Evolutionary conservation across 2,329 filamentous ascomycete species (phyloP).

Genomic region (Aspergillus pseudoglaucus): DNA sequence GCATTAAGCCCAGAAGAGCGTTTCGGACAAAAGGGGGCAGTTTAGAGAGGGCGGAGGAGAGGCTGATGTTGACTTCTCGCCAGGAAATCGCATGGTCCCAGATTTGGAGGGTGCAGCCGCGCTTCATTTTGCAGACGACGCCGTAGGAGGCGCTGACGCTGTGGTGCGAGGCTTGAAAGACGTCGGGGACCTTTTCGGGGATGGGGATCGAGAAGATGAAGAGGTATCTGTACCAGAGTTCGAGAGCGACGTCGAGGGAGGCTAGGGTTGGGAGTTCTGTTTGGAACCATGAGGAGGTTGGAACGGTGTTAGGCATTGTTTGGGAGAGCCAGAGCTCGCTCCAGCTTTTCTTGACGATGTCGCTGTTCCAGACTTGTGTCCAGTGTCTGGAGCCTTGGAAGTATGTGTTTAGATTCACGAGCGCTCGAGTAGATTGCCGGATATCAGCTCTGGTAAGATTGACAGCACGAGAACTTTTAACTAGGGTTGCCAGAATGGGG

Average conservation of each 20-base stretch:
- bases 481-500: constrained; percentile 45
- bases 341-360: constrained; percentile 41
- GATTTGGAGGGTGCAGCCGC: constrained; percentile 54
- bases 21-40: constrained; percentile 46
- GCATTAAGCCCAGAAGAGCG: constrained; percentile 42
- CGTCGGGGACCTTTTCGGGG: constrained; percentile 50
- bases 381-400: constrained; percentile 46
- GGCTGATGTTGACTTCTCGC: constrained; percentile 49
- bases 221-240: constrained; percentile 39
- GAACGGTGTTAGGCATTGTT: constrained; percentile 35
- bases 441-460: constrained; percentile 39
- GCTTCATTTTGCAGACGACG: constrained; percentile 56
- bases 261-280: constrained; percentile 34
- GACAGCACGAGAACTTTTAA: constrained; percentile 45
- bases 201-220: constrained; percentile 55
- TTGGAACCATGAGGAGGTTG: constrained; percentile 31
- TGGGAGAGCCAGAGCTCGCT: constrained; percentile 43
- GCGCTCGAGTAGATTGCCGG: constrained; percentile 42
- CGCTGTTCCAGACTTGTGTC: constrained; percentile 43
- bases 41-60: constrained; percentile 45
- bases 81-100: constrained; percentile 60
- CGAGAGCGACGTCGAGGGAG: constrained; percentile 31
- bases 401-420: constrained; percentile 45
- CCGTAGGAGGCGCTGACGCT: constrained; percentile 56
- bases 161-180: constrained; percentile 59